A percentile compares a stretch with the other conserved stretches of the same genome.
These are phyloP conservation scores for Geum urbanum DNA, from an alignment of 306 rosid species.

Conservation along the genomic window DNA sequence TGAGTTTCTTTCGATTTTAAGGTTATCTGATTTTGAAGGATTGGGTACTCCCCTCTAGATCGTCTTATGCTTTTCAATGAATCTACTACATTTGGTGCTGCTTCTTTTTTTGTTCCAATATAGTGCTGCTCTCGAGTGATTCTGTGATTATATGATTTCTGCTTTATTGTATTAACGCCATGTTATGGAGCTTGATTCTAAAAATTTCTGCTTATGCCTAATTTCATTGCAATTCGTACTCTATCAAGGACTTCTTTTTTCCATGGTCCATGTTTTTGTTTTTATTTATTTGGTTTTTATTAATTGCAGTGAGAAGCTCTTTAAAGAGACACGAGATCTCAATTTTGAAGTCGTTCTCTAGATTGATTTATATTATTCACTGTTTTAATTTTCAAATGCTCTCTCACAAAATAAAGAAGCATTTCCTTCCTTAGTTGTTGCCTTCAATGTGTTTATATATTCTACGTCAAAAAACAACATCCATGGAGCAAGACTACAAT, in stretches of 20 bases:
- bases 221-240: background rate
- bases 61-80: no score
- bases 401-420: background rate
- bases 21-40: no score
- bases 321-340: constrained; percentile 93
- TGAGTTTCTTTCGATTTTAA: no score
- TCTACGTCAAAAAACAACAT: constrained; percentile 89
- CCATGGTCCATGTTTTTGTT: constrained; percentile 2
- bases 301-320: constrained; percentile 97
- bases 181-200: background rate
- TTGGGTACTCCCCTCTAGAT: no score
- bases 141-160: no score
- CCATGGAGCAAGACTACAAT: constrained; percentile 92
- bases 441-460: constrained; percentile 84
- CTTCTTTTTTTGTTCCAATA: no score
- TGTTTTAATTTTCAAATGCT: constrained; percentile 14
- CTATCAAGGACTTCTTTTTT: constrained; percentile 10
- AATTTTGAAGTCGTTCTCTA: constrained; percentile 96
- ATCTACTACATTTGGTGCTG: no score
- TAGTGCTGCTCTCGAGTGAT: no score
- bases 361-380: constrained; percentile 57
- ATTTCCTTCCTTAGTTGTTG: constrained; percentile 40
- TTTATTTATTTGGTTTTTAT: constrained; percentile 23
- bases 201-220: background rate
- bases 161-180: no score